phyloP scores from a whole-genome alignment of 2,329 filamentous ascomycete genomes.

The Penicillium concentricum region DNA sequence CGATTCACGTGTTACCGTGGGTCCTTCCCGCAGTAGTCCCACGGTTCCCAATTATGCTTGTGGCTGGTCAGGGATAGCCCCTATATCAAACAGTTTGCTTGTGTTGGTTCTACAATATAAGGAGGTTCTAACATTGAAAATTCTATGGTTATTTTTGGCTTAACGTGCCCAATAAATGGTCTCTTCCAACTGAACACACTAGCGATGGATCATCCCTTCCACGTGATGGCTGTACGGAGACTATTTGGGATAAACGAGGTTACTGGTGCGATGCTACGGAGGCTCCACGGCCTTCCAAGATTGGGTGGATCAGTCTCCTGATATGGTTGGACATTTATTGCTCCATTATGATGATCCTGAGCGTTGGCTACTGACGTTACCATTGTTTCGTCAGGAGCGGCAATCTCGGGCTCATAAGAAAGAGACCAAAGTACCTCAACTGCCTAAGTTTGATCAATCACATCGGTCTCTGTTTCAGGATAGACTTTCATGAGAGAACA shows the following conservation, averaged over 20 bases:
- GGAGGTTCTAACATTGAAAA: too few species aligned
- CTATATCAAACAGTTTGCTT: not conserved
- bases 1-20: conserved; percentile 3
- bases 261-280: not conserved
- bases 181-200: not conserved
- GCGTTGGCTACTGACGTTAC: not conserved
- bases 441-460: not conserved
- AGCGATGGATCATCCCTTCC: not conserved
- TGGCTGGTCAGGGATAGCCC: not conserved
- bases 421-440: not conserved
- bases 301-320: not conserved
- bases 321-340: not conserved
- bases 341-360: not conserved
- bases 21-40: conserved; percentile 1
- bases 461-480: not conserved
- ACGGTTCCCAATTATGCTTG: not conserved
- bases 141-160: not conserved
- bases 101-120: too few species aligned
- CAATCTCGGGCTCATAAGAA: not conserved
- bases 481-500: not conserved
- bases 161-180: not conserved
- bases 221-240: not conserved
- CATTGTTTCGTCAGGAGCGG: not conserved
- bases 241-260: not conserved
- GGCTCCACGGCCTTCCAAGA: not conserved